Evolutionary conservation across 176 grass and related monocot species (phyloP), one percentile per base, ranked within the genome.

Genomic region (Areca catechu): DNA sequence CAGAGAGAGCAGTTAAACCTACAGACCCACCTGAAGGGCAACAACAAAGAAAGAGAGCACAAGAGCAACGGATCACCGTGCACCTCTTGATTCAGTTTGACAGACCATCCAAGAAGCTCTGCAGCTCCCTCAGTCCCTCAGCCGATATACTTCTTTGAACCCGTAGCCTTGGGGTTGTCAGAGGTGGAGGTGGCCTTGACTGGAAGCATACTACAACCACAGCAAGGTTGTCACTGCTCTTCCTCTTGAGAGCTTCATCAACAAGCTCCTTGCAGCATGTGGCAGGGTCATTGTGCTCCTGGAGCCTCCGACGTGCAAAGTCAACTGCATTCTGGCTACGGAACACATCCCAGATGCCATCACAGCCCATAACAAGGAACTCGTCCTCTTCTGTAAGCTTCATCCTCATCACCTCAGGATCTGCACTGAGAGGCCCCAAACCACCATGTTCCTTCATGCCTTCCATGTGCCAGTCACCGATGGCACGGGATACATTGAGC

Each of bases 331-430:
- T 97, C 65, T 97, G 93, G 62, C 83, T 97, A 54, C 62, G 74
- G 67, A 92, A 97, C 58, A 97, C 93, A 63, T 97, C 93, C 93
- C 93, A 97, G 52, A 97, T 79, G 24, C 87, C 93, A 56, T 97
- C 93, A 51, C 93, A 97, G 10, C 93, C 93, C 25, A 97, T 85
- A 24, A 97, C 88, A 16, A 97, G 71, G 62, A 97, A 92, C 66
- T 97, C 87, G 2, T 88, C 87, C 50, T 91, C 92, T 51, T 91
- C 93, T 0, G 78, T 83, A 16, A 97, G 83, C 72, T 83, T 74
- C 37, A 19, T 75, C 24, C 53, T 69, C 70, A 79, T 88, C 43
- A 97, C 72, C 80, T 97, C 93, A 20, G 93, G 93, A 59, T 91
- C 87, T 0, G 81, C 87, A 73, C 83, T 88, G 21, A 97, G 86